Evolutionary conservation across 1,284 basidiomycete genomes (phyloP), one percentile per base, ranked within the genome.

Genomic region (Ceratobasidium sp.): DNA sequence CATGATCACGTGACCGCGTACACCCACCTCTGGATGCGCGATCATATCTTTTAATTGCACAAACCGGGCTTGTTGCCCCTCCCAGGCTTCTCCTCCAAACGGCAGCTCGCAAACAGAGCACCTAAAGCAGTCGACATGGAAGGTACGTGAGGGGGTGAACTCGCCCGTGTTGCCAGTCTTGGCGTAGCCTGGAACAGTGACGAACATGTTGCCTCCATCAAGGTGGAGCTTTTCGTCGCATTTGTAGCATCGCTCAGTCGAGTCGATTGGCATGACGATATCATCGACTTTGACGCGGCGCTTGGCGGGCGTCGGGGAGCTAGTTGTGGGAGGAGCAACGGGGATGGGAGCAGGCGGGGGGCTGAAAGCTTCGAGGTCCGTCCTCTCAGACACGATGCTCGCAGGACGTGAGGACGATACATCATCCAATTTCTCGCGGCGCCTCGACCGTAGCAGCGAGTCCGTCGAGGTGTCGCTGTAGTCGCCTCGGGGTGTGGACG

Each of bases 141-240:
- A 72, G 2, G 69, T 72, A 34, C 69, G 39, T 7, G 69, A 2
- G 34, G 69, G 69, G 19, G 58, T 72, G 27, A 61, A 72, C 41
- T 72, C 69, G 29, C 69, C 69, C n/a, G 56, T 61, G 46, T 62
- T 72, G 19, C 69, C 69, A 24, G 69, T 72, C 41, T 72, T 72
- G 37, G 69, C 69, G 53, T 72, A 72, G 24, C 69, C 69, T 3
- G 69, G 69, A 0, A 72, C 69, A 13, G 69, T 72, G 31, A 72
- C 69, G 39, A 72, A 72, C 69, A 72, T 72, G 31, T 72, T 72
- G 29, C 69, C 56, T 8, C 69, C 69, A 34, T 72, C 69, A n/a
- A 72, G 46, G n/a, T 72, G 69, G 13, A 72, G 58, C 16, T 62
- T 72, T 48, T 72, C 69, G 31, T 72, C 14, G 34, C 69, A 72